phyloP scores from a whole-genome alignment of 208 protist genomes.

The Leishmania guyanensis region DNA sequence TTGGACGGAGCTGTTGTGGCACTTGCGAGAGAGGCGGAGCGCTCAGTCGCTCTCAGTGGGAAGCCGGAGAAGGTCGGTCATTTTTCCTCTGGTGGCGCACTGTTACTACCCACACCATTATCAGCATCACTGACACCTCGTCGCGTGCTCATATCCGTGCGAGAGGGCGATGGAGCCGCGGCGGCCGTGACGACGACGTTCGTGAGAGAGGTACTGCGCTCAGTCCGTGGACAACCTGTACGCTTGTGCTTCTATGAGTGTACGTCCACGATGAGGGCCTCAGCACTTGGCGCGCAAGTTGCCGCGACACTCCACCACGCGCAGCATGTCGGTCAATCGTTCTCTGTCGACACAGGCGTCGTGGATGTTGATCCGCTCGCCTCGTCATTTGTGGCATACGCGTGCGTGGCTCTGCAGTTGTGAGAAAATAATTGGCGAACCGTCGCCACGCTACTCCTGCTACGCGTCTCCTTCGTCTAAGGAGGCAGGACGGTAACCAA shows the following conservation, averaged over 20 bases:
- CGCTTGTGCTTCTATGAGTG: slow-evolving; percentile 30
- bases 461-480: background rate
- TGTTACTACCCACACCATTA: background rate
- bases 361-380: slow-evolving; percentile 74
- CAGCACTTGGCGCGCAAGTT: slow-evolving; percentile 1
- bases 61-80: background rate
- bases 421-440: background rate
- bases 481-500: background rate
- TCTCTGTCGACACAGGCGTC: slow-evolving; percentile 43
- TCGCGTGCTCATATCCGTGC: slow-evolving; percentile 16
- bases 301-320: background rate
- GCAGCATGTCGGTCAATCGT: background rate
- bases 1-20: slow-evolving; percentile 15
- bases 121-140: background rate
- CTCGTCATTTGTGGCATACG: slow-evolving; percentile 57
- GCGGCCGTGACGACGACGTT: background rate
- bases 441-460: background rate
- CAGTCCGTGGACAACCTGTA: background rate
- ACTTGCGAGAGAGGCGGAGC: background rate
- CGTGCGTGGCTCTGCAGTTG: slow-evolving; percentile 27
- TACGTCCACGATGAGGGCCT: slow-evolving; percentile 15
- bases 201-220: background rate
- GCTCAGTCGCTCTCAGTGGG: background rate
- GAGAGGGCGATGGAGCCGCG: background rate
- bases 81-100: background rate